Percentiles rank a stretch among this genome's conserved stretches.
phyloP scores from a whole-genome alignment of 352 stramenopile genomes.

The Phytopythium boreale region DNA sequence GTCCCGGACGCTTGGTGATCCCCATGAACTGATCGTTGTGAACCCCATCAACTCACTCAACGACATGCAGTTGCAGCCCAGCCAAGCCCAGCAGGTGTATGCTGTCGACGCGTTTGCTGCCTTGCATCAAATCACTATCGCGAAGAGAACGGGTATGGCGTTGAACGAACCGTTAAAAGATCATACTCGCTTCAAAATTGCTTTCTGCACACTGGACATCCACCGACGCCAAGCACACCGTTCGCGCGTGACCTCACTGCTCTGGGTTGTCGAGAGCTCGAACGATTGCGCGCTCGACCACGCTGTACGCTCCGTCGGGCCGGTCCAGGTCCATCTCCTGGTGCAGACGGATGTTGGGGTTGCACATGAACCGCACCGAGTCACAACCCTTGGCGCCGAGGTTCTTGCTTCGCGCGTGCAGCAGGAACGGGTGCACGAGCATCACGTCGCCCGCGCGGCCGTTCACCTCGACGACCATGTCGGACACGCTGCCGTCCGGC shows the following conservation, averaged over 20 bases:
- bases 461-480: conserved; percentile 55
- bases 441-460: conserved; percentile 72
- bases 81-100: too few species aligned
- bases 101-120: too few species aligned
- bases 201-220: too few species aligned
- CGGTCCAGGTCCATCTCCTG: conserved; percentile 44
- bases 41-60: too few species aligned
- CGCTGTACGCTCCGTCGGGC: conserved; percentile 28
- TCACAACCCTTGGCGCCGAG: conserved; percentile 41
- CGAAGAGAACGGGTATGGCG: too few species aligned
- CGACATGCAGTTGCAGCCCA: too few species aligned
- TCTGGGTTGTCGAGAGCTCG: conserved; percentile 14
- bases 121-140: too few species aligned
- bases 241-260: background rate
- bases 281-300: conserved; percentile 42
- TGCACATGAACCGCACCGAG: conserved; percentile 72
- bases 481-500: background rate
- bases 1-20: too few species aligned
- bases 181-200: too few species aligned
- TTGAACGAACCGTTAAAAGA: too few species aligned
- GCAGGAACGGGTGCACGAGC: conserved; percentile 75
- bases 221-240: background rate
- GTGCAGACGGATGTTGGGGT: conserved; percentile 53
- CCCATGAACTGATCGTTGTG: too few species aligned
- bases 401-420: conserved; percentile 78